A percentile compares a stretch with the other conserved stretches of the same genome.
Conservation (phyloP, 106 monocot genomes). For the Iris macrosiphon region DNA sequence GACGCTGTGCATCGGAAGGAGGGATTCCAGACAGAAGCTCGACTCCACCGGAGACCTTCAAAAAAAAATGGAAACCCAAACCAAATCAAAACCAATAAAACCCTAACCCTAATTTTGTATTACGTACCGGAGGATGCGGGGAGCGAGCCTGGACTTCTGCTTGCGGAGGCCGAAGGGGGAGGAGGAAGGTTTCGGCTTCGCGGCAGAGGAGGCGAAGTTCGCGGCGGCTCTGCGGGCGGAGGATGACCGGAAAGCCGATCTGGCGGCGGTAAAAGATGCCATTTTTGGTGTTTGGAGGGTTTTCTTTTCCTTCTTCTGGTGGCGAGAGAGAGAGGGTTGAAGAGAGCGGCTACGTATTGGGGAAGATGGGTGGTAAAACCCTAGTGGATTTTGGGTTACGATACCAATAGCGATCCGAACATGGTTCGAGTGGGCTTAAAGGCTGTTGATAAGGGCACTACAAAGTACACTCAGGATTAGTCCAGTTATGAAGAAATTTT, state of each 20-base stretch:
- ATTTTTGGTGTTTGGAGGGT: conserved; percentile 3
- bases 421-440: too few species aligned
- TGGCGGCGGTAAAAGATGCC: not conserved
- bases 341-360: too few species aligned
- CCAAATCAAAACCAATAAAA: not conserved
- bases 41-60: conserved; percentile 41
- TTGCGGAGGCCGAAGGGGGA: conserved; percentile 7
- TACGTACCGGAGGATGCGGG: conserved; percentile 7
- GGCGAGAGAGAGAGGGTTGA: too few species aligned
- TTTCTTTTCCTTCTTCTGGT: too few species aligned
- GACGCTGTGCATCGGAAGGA: conserved; percentile 55
- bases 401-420: too few species aligned
- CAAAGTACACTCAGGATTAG: too few species aligned
- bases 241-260: conserved; percentile 6
- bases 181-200: conserved; percentile 6
- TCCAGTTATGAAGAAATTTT: too few species aligned
- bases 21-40: conserved; percentile 54
- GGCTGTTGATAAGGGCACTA: too few species aligned
- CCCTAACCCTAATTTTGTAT: not conserved
- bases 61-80: not conserved
- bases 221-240: conserved; percentile 10
- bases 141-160: conserved; percentile 1
- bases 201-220: not conserved
- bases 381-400: too few species aligned
- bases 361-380: too few species aligned